Conservation (phyloP, 345 rosid species). For the Citrus trifoliata region DNA sequence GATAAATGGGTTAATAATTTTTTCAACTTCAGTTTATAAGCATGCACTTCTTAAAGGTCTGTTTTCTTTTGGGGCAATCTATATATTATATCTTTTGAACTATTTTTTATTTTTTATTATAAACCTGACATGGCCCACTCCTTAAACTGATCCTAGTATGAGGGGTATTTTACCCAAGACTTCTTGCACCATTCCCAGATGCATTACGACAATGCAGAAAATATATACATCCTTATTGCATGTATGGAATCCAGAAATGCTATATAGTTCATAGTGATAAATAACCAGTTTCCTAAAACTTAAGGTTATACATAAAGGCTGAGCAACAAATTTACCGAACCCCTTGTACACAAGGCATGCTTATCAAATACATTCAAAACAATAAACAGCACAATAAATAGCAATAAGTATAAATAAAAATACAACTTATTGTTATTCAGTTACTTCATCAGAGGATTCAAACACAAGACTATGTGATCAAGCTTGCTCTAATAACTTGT, state of each 20-base stretch:
- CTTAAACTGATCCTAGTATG: background rate
- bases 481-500: background rate
- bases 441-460: background rate
- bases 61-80: background rate
- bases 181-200: background rate
- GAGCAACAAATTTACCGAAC: background rate
- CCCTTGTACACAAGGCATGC: background rate
- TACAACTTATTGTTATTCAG: background rate
- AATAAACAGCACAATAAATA: background rate
- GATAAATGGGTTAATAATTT: too few species aligned
- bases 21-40: background rate
- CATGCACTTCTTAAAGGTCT: background rate
- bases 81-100: background rate
- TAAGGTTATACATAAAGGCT: too few species aligned
- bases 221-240: background rate
- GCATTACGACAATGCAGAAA: too few species aligned
- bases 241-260: background rate
- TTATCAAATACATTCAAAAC: background rate
- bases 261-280: background rate
- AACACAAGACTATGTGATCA: background rate
- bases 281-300: background rate
- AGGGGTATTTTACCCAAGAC: background rate
- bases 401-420: background rate
- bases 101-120: too few species aligned
- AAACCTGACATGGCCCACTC: background rate